Evolutionary conservation across 805 yeast species (phyloP).

Genomic region (Myxozyma monticola): DNA sequence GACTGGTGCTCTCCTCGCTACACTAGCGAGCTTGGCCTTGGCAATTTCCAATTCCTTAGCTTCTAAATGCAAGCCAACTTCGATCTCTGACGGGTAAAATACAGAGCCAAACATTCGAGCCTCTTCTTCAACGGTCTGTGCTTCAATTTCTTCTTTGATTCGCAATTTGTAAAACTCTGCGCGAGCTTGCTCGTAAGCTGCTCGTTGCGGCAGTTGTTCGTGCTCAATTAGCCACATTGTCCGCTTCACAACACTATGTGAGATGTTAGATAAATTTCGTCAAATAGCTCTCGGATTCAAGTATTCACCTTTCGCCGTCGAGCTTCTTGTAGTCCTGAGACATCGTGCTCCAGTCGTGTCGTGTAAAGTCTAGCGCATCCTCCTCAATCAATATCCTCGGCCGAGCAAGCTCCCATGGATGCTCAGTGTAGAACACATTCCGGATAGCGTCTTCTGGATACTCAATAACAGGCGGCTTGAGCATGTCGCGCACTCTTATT

Average conservation of each 20-base stretch:
- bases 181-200: slow-evolving; percentile 81
- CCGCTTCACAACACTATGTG: slow-evolving; percentile 66
- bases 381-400: slow-evolving; percentile 83
- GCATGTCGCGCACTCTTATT: slow-evolving; percentile 46
- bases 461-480: slow-evolving; percentile 53
- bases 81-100: slow-evolving; percentile 60
- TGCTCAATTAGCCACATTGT: slow-evolving; percentile 55
- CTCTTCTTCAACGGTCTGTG: slow-evolving; percentile 75
- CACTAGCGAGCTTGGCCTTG: slow-evolving; percentile 4
- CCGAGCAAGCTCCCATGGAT: slow-evolving; percentile 96
- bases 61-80: slow-evolving; percentile 70
- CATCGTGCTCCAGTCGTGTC: slow-evolving; percentile 75
- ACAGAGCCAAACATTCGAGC: slow-evolving; percentile 81
- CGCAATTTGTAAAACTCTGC: slow-evolving; percentile 84
- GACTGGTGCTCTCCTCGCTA: not conserved
- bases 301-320: slow-evolving; percentile 68
- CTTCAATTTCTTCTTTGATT: slow-evolving; percentile 77
- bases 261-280: not conserved
- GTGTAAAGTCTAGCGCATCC: slow-evolving; percentile 53
- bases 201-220: slow-evolving; percentile 32
- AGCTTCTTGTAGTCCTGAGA: slow-evolving; percentile 70
- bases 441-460: slow-evolving; percentile 81
- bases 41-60: slow-evolving; percentile 63
- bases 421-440: slow-evolving; percentile 80
- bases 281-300: slow-evolving; percentile 1